A percentile compares a stretch with the other conserved stretches of the same genome.
Conservation (phyloP, 371 early-diverging fungal species). For the Smittium culicis region DNA sequence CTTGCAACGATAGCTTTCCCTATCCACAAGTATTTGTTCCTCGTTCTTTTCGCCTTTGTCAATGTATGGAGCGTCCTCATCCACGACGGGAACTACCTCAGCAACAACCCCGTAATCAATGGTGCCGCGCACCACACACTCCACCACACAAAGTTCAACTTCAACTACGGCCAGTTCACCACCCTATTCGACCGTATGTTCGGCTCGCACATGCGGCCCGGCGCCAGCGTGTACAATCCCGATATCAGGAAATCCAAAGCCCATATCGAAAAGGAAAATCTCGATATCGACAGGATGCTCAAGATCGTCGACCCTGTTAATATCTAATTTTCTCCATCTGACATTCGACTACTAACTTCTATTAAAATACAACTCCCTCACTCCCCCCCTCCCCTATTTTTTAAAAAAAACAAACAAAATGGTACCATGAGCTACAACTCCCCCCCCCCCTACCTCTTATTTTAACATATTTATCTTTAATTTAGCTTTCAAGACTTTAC, state of each 20-base stretch:
- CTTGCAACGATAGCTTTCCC: conserved; percentile 74
- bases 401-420: no score
- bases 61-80: conserved; percentile 92
- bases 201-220: conserved; percentile 54
- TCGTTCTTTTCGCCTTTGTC: conserved; percentile 73
- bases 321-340: no score
- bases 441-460: no score
- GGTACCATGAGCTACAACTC: no score
- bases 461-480: no score
- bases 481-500: no score
- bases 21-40: conserved; percentile 75
- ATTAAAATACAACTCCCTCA: no score
- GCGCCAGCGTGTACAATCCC: conserved; percentile 48
- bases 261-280: not conserved
- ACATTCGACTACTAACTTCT: no score
- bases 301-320: no score
- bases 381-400: no score
- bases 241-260: conserved; percentile 40
- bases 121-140: conserved; percentile 89
- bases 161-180: conserved; percentile 95
- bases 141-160: conserved; percentile 94
- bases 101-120: conserved; percentile 42
- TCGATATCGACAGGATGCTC: no score
- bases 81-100: conserved; percentile 66
- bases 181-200: conserved; percentile 72